Conservation (phyloP, 2,329 filamentous ascomycete genomes). For the Cladosporium sp. region DNA sequence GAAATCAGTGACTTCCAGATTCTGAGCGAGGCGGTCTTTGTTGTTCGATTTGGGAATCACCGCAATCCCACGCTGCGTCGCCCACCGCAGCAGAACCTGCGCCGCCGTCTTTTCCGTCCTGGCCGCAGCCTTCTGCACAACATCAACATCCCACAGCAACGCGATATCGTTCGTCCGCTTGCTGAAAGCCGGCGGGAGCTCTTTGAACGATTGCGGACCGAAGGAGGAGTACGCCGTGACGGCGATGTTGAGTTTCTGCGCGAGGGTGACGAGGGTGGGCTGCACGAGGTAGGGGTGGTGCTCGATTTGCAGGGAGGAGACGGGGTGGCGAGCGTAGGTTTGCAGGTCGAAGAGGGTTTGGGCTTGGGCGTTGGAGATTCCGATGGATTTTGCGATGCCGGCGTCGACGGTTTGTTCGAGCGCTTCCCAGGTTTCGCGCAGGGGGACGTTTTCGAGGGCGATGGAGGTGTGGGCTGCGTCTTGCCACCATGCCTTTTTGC, state of each 20-base stretch:
- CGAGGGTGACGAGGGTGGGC: slow-evolving; percentile 68
- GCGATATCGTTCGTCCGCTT: slow-evolving; percentile 65
- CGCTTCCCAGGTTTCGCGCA: slow-evolving; percentile 79
- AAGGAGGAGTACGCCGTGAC: slow-evolving; percentile 86
- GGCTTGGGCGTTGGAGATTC: slow-evolving; percentile 52
- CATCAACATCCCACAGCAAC: slow-evolving; percentile 70
- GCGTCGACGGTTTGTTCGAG: slow-evolving; percentile 74
- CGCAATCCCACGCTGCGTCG: slow-evolving; percentile 77
- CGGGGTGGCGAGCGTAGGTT: slow-evolving; percentile 72
- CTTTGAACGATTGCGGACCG: slow-evolving; percentile 75
- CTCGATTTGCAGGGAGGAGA: slow-evolving; percentile 82
- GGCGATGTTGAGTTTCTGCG: slow-evolving; percentile 68
- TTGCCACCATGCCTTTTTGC: slow-evolving; percentile 17
- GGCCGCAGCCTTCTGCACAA: slow-evolving; percentile 66
- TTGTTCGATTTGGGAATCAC: slow-evolving; percentile 79
- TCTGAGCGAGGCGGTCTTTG: slow-evolving; percentile 60
- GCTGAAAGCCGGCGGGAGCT: slow-evolving; percentile 62
- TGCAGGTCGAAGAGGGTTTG: slow-evolving; percentile 73
- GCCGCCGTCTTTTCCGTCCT: slow-evolving; percentile 74
- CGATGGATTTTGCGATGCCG: slow-evolving; percentile 62
- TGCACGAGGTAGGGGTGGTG: slow-evolving; percentile 88
- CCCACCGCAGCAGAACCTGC: slow-evolving; percentile 84
- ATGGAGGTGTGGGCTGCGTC: slow-evolving; percentile 60
- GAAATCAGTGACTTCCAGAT: slow-evolving; percentile 67
- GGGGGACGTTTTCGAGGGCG: slow-evolving; percentile 66